phyloP scores from a whole-genome alignment of 1,284 basidiomycete species.

The Pseudozyma sp. region DNA sequence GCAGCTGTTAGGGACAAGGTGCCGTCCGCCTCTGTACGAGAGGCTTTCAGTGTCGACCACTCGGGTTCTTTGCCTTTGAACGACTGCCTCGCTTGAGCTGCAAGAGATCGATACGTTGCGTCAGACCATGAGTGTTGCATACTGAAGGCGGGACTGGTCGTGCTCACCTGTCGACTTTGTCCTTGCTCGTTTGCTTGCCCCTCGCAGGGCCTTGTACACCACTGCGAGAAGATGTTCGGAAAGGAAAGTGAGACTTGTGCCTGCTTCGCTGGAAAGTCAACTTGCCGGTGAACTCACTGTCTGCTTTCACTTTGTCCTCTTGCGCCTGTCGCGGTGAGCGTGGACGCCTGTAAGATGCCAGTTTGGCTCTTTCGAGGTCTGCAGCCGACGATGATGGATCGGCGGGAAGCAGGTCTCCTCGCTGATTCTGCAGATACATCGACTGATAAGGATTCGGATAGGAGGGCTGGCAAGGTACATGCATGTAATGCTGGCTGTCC shows the following conservation, averaged over 20 bases:
- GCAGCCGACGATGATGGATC: not conserved
- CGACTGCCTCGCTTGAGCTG: slow-evolving; percentile 2
- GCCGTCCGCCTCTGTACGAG: slow-evolving; percentile 19
- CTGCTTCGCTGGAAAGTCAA: not conserved
- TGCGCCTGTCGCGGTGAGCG: slow-evolving; percentile 14
- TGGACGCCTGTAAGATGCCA: slow-evolving; percentile 2
- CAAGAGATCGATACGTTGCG: not conserved
- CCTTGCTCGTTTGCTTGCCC: slow-evolving; percentile 16
- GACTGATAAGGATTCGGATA: too few relatives aligned
- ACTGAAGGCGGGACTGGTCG: not conserved
- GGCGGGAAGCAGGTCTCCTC: too few relatives aligned
- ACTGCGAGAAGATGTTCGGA: slow-evolving; percentile 2
- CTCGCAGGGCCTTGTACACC: slow-evolving; percentile 18
- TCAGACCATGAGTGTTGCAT: not conserved
- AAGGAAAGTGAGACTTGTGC: not conserved
- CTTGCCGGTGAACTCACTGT: slow-evolving; percentile 7
- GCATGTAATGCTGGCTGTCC: too few relatives aligned
- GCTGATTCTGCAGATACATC: too few relatives aligned
- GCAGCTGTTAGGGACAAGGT: slow-evolving; percentile 25
- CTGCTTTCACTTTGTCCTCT: slow-evolving; percentile 25
- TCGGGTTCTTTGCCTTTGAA: slow-evolving; percentile 15
- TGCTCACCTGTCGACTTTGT: slow-evolving; percentile 9
- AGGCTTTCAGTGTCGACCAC: slow-evolving; percentile 43
- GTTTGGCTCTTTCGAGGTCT: not conserved
- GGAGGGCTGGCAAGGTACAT: too few relatives aligned